These are phyloP conservation scores for Capsicum rhomboideum DNA, from an alignment of 257 asterid genomes.

Conservation along the genomic window DNA sequence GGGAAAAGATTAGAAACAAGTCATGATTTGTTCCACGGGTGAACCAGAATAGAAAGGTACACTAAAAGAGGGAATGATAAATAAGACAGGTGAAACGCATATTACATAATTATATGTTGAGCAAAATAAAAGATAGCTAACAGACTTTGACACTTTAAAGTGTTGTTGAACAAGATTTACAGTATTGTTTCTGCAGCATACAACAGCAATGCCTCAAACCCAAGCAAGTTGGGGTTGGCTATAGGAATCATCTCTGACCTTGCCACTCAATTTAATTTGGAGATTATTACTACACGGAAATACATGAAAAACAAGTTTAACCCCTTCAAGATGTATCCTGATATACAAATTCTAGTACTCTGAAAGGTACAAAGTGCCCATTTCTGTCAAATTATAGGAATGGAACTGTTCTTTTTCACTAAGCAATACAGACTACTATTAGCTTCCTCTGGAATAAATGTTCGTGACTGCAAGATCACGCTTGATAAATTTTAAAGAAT, in stretches of 20 bases:
- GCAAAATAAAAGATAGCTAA: background rate
- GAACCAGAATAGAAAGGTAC: background rate
- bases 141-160: background rate
- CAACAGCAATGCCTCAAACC: background rate
- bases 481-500: no score
- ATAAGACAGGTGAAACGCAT: background rate
- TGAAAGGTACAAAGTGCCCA: background rate
- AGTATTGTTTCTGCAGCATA: background rate
- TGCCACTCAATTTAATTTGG: background rate
- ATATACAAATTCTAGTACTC: background rate
- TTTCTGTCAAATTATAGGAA: background rate
- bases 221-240: background rate
- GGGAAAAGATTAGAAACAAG: background rate
- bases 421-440: background rate
- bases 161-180: background rate
- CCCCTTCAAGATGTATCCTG: background rate
- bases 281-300: background rate
- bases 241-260: background rate
- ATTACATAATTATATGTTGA: background rate
- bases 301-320: background rate
- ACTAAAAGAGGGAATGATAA: background rate
- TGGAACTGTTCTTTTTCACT: background rate
- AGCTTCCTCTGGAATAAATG: background rate
- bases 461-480: background rate
- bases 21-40: background rate